Percentiles rank a stretch among this genome's conserved stretches.
Conservation (phyloP, 345 rosid genomes). For the Clausena lansium region DNA sequence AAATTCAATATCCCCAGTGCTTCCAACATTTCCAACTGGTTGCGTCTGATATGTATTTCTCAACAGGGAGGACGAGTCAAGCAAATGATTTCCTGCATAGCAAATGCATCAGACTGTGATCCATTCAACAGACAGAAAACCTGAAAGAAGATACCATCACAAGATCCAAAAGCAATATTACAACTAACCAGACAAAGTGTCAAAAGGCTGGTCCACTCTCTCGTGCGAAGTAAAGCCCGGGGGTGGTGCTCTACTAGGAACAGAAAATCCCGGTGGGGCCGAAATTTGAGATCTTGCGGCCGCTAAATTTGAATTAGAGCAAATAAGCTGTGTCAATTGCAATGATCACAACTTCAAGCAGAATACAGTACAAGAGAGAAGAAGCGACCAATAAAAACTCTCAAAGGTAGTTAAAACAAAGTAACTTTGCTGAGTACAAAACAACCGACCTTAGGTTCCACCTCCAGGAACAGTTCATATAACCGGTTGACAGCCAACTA, state of each 20-base stretch:
- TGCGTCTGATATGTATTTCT: conserved; percentile 50
- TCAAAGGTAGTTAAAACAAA: neutral
- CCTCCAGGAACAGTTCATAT: neutral
- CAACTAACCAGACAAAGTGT: conserved; percentile 48
- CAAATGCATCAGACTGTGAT: neutral
- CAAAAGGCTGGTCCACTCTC: conserved; percentile 50
- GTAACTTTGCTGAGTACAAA: neutral
- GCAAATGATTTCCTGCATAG: conserved; percentile 51
- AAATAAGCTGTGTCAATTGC: neutral
- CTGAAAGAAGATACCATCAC: neutral
- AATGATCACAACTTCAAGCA: neutral
- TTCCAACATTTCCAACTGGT: conserved; percentile 37
- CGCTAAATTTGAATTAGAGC: conserved; percentile 17
- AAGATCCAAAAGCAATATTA: neutral
- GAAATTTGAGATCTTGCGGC: conserved; percentile 66
- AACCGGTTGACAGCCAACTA: neutral
- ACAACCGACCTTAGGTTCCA: neutral
- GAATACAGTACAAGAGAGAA: neutral
- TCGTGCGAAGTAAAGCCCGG: conserved; percentile 85
- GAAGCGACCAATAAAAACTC: neutral
- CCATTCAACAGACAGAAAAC: neutral
- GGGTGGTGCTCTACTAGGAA: conserved; percentile 81
- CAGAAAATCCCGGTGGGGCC: conserved; percentile 88
- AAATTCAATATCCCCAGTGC: conserved; percentile 66
- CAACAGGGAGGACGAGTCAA: conserved; percentile 46